phyloP scores from a whole-genome alignment of 2,329 filamentous ascomycete species.

The Talaromyces sp. region DNA sequence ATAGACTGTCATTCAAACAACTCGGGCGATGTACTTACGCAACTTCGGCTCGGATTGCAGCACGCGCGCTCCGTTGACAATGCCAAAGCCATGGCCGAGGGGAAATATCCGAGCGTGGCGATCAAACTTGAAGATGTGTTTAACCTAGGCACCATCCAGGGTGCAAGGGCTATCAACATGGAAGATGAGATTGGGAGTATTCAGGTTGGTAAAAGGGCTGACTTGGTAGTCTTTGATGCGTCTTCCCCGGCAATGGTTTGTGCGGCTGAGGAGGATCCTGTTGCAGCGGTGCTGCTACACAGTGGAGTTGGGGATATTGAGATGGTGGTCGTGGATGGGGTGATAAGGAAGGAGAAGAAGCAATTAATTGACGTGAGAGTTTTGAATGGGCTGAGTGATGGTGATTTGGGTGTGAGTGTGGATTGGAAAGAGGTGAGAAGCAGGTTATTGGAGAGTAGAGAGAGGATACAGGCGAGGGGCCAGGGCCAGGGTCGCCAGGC shows the following conservation, averaged over 20 bases:
- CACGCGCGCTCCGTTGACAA: background rate
- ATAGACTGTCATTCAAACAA: constrained; percentile 8
- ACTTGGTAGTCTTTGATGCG: constrained; percentile 28
- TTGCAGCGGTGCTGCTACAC: constrained; percentile 29
- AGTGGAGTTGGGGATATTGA: constrained; percentile 24
- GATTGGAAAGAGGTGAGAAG: background rate
- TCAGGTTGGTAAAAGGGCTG: constrained; percentile 26
- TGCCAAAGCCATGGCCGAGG: background rate
- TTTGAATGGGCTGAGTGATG: background rate
- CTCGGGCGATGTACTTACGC: background rate
- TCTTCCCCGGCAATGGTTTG: constrained; percentile 24
- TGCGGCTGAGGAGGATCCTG: constrained; percentile 23
- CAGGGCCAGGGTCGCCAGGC: background rate
- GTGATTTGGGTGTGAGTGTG: background rate
- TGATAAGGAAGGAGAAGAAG: background rate
- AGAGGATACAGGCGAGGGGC: background rate
- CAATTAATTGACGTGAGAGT: background rate
- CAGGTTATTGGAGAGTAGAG: background rate
- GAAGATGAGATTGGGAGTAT: constrained; percentile 25
- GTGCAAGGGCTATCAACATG: constrained; percentile 25
- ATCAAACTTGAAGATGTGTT: constrained; percentile 2
- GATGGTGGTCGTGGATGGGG: constrained; percentile 27
- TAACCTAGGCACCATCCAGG: constrained; percentile 27
- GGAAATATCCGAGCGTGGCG: background rate
- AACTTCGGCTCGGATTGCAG: background rate